Percentiles rank a stretch among this genome's conserved stretches.
phyloP scores from a whole-genome alignment of 176 grass and related monocot genomes.

The Paspalum vaginatum region DNA sequence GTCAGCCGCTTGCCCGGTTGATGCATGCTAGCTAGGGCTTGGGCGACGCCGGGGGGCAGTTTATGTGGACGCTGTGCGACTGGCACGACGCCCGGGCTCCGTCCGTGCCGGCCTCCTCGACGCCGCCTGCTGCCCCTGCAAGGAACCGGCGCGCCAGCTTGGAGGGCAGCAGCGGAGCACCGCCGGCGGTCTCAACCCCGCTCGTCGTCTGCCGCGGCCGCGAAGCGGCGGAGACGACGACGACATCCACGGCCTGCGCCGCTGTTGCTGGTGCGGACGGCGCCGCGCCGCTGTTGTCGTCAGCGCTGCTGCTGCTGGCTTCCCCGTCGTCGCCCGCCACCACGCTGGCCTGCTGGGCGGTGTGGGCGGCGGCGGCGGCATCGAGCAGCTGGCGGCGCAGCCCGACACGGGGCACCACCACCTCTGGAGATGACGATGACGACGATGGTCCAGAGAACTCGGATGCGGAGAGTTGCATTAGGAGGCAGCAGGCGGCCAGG shows the following conservation, averaged over 20 bases:
- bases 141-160: slow-evolving; percentile 3
- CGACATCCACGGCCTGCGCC: neutral
- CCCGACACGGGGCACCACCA: no score
- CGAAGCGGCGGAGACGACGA: neutral
- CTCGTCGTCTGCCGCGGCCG: neutral
- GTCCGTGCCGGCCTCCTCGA: neutral
- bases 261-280: neutral
- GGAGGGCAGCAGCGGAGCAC: neutral
- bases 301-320: no score
- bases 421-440: neutral
- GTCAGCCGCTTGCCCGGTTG: no score
- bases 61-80: neutral
- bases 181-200: no score
- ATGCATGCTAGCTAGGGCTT: no score
- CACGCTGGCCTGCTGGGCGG: neutral
- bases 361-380: neutral
- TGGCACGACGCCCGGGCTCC: neutral
- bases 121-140: neutral
- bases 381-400: neutral
- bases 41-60: slow-evolving; percentile 1
- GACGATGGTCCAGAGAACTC: neutral
- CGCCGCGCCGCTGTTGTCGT: neutral
- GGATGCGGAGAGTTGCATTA: neutral
- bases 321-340: neutral
- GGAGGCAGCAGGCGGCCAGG: neutral